A percentile compares a stretch with the other conserved stretches of the same genome.
Conservation (phyloP, 2,329 filamentous ascomycete genomes). For the Colletotrichum trifolii region DNA sequence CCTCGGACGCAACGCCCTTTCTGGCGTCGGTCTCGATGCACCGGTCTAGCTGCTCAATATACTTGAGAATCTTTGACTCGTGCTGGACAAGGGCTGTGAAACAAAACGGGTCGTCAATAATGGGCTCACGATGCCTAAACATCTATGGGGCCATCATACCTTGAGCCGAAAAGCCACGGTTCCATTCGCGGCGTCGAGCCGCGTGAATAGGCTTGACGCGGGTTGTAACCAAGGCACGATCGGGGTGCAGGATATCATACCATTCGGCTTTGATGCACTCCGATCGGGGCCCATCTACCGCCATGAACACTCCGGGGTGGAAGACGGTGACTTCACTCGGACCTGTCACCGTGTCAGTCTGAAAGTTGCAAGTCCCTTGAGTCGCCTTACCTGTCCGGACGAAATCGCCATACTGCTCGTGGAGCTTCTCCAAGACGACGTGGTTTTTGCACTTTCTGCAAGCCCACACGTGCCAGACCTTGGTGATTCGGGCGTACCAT, state of each 20-base stretch:
- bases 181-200: constrained; percentile 40
- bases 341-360: constrained; percentile 20
- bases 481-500: constrained; percentile 47
- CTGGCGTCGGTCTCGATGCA: constrained; percentile 37
- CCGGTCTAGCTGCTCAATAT: constrained; percentile 37
- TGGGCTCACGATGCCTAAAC: constrained; percentile 7
- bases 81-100: constrained; percentile 36
- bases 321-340: constrained; percentile 42
- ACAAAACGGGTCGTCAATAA: constrained; percentile 24
- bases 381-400: constrained; percentile 40
- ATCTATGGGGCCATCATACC: constrained; percentile 28
- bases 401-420: constrained; percentile 41
- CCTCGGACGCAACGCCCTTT: constrained; percentile 27
- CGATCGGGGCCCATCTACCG: constrained; percentile 40
- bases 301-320: constrained; percentile 41
- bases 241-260: constrained; percentile 42
- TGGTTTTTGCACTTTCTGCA: constrained; percentile 41
- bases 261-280: constrained; percentile 42
- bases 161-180: constrained; percentile 38
- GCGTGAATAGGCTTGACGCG: constrained; percentile 40
- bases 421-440: constrained; percentile 37
- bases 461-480: constrained; percentile 49
- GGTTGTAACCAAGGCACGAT: constrained; percentile 37
- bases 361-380: background rate
- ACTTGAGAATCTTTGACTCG: constrained; percentile 36